Evolutionary conservation across 2,329 filamentous ascomycete species (phyloP), one percentile per base, ranked within the genome.

Genomic region (Sarocladium brachiariae): DNA sequence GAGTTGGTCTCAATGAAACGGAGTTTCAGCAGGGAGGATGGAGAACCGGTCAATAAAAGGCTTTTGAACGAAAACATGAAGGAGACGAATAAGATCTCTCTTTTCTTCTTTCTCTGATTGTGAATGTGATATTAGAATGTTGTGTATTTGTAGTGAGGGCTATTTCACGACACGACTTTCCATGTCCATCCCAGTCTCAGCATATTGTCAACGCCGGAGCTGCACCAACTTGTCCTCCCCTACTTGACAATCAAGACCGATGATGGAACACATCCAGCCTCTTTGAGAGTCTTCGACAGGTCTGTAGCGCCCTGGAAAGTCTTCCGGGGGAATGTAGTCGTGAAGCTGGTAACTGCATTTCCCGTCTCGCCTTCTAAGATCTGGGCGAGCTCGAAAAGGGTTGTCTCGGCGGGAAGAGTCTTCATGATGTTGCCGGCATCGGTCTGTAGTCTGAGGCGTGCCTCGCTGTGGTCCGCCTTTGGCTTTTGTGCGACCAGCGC

Each of bases 211-310:
- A 37, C 21, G 27, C 18, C 13, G 21, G 2, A 10, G 18, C 13
- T 39, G 9, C 18, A 11, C 49, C 23, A 3, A 33, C 52, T 56
- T 61, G 59, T 54, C 55, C 38, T 47, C 49, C 7, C 50, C 57
- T 70, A 83, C 59, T 80, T 78, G 25, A 95, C 82, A 60, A 95
- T 83, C 58, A 99, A 72, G 43, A 89, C 91, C n/a, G 91, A 90
- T 55, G 89, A 96, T 5, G 93, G 93, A 3, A 92, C 84, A 54
- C 96, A 70, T 0, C 91, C 92, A 14, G 92, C 87, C 69, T 99
- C 93, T 71, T 95, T 95, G 51, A 99, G 70, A 4, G 91, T 93
- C 77, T 93, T 86, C 31, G 88, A 88, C 61, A 96, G 90, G 65
- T 95, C 93, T 7, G 79, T 58, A 55, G 75, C 65, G 18, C 74